Evolutionary conservation across 2,329 filamentous ascomycete genomes (phyloP), one percentile per base, ranked within the genome.

Genomic region (Xenosphaeropsis pyriputrescens): DNA sequence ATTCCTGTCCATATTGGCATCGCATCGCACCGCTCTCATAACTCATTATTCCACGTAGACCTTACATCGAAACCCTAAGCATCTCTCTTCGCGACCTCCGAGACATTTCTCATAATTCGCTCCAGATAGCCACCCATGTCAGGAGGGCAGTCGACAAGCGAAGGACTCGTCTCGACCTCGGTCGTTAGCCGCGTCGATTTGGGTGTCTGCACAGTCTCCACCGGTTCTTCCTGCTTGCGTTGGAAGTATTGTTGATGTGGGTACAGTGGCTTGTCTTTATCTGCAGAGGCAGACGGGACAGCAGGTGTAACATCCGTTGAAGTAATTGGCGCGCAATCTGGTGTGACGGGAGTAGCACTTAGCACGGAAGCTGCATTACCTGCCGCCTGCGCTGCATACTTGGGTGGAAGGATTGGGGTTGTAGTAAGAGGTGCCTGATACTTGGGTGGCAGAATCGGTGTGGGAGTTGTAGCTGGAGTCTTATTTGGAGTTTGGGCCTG

Each of bases 181-280:
- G 22, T 26, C 3, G 8, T 9, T 26, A 26, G 3, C 22, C 22
- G 22, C 4, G 22, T 26, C 8, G 22, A 26, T 11, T 26, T 26
- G 22, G 22, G 22, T 26, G 22, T 26, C 22, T 26, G 22, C 22
- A 26, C 3, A 26, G 22, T 11, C 8, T 6, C 7, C 8, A 9
- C 8, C 8, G 4, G 4, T 26, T 40, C 34, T 29, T 32, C 14
- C 26, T 41, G 16, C 17, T 29, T 30, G 9, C 37, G 42, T 29
- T 47, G 44, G 37, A 48, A 45, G 17, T 45, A 44, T 36, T 50
- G 45, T 29, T 52, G 50, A 38, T 50, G 47, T 15, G 45, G 37
- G 39, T 50, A 51, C 6, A 47, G 8, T 29, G 47, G 37, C 35
- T 46, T 44, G 4, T 34, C 17, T 22, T 46, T 39, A 16, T 43